Percentiles rank a stretch among this genome's conserved stretches.
Evolutionary conservation across 495 filamentous ascomycete species (phyloP).

Genomic region (Jackrogersella minutella): DNA sequence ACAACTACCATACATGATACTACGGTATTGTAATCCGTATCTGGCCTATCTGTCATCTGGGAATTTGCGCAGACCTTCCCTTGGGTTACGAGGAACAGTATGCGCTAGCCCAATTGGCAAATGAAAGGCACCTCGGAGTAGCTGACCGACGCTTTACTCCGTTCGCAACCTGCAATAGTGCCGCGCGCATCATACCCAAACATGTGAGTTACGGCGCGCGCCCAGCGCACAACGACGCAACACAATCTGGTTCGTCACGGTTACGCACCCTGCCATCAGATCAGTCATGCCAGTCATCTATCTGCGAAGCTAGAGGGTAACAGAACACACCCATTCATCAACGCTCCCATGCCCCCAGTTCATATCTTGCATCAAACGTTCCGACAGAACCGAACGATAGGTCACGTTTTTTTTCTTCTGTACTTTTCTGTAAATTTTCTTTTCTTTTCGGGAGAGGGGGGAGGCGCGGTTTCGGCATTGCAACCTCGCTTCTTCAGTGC

Average conservation of each 20-base stretch:
- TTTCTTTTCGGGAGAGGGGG: constrained; percentile 1
- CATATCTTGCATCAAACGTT: constrained; percentile 24
- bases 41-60: constrained; percentile 15
- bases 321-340: constrained; percentile 1
- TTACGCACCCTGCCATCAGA: constrained; percentile 32
- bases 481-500: constrained; percentile 27
- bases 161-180: constrained; percentile 22
- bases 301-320: constrained; percentile 10
- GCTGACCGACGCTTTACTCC: constrained; percentile 34
- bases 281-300: constrained; percentile 30
- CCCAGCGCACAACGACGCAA: constrained; percentile 23
- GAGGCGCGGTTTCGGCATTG: constrained; percentile 22
- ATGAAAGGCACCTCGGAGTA: constrained; percentile 28
- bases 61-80: constrained; percentile 7
- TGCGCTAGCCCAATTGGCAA: constrained; percentile 31
- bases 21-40: constrained; percentile 19
- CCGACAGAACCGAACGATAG: constrained; percentile 22
- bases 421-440: too few relatives aligned
- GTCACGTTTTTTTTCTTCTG: constrained; percentile 2
- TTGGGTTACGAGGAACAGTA: constrained; percentile 12
- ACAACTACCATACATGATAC: constrained; percentile 6
- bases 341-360: background rate
- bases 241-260: constrained; percentile 34
- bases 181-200: constrained; percentile 37
- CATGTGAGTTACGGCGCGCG: constrained; percentile 30